Percentiles rank a stretch among this genome's conserved stretches.
These are phyloP conservation scores for Alternaria sp. DNA, from an alignment of 2,329 filamentous ascomycete species.

Conservation along the genomic window DNA sequence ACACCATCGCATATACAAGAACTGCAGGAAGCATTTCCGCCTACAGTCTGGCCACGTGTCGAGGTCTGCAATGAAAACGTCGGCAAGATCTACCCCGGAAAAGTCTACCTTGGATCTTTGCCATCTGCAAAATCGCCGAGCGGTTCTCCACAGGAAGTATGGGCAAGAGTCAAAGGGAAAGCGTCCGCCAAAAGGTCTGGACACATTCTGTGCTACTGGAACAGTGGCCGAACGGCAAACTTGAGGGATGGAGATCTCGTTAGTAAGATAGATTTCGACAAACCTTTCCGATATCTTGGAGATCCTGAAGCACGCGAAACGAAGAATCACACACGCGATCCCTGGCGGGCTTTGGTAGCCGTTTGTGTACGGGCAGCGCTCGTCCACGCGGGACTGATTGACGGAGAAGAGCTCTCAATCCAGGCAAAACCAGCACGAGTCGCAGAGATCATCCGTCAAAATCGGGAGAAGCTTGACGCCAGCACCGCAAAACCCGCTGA, in stretches of 20 bases:
- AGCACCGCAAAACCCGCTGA: not conserved
- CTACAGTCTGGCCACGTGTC: not conserved
- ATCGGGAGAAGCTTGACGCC: not conserved
- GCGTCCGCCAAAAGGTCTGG: not conserved
- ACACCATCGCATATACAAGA: not conserved
- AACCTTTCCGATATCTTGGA: not conserved
- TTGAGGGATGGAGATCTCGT: not conserved
- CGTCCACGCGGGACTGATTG: not conserved
- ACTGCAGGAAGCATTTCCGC: not conserved
- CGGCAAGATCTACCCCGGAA: not conserved
- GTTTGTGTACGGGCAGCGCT: not conserved
- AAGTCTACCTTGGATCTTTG: not conserved
- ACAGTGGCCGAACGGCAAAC: not conserved
- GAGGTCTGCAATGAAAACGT: not conserved
- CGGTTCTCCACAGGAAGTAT: not conserved
- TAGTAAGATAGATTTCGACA: not conserved
- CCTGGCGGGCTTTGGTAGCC: not conserved
- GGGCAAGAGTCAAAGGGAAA: not conserved
- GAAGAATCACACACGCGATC: not conserved
- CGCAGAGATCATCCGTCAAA: not conserved
- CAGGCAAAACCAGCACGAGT: not conserved
- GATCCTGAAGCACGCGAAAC: not conserved
- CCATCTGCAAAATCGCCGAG: not conserved
- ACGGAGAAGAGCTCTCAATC: not conserved
- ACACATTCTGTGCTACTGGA: not conserved